These are phyloP conservation scores for Suhomyces kilbournensis DNA, from an alignment of 805 yeast genomes.

Conservation along the genomic window DNA sequence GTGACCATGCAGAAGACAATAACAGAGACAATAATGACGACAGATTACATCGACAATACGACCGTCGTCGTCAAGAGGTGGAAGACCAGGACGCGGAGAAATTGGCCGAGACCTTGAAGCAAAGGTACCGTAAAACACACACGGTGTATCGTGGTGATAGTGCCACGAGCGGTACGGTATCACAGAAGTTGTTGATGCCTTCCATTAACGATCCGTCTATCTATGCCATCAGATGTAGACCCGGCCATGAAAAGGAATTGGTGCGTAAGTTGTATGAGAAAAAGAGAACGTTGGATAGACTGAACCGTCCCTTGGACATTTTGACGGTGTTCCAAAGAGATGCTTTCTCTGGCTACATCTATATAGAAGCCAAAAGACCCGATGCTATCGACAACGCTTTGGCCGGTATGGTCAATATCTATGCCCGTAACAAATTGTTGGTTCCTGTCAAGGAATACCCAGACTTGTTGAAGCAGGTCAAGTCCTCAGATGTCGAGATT, in stretches of 20 bases:
- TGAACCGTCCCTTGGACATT: slow-evolving; percentile 77
- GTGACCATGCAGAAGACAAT: slow-evolving; percentile 38
- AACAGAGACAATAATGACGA: slow-evolving; percentile 49
- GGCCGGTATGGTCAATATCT: slow-evolving; percentile 86
- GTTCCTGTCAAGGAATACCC: slow-evolving; percentile 97
- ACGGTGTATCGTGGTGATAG: slow-evolving; percentile 85
- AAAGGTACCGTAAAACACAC: slow-evolving; percentile 85
- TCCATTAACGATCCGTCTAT: slow-evolving; percentile 95
- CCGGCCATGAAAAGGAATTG: slow-evolving; percentile 88
- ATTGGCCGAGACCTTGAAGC: slow-evolving; percentile 87
- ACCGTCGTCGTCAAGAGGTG: slow-evolving; percentile 77
- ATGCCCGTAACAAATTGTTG: slow-evolving; percentile 65
- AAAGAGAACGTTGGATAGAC: slow-evolving; percentile 71
- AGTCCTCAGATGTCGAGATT: slow-evolving; percentile 80
- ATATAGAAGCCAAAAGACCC: slow-evolving; percentile 90
- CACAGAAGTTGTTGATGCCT: slow-evolving; percentile 90
- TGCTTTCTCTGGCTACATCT: slow-evolving; percentile 85
- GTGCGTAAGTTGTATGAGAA: slow-evolving; percentile 83
- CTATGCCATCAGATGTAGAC: slow-evolving; percentile 92
- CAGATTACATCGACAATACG: slow-evolving; percentile 86
- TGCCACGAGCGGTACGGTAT: slow-evolving; percentile 58
- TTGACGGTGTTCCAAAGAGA: slow-evolving; percentile 92
- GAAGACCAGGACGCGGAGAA: slow-evolving; percentile 95
- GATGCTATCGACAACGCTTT: slow-evolving; percentile 89
- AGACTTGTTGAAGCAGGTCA: slow-evolving; percentile 83